Base-by-base conservation (phyloP, 2,329 filamentous ascomycete genomes). In the Claviceps citrina region DNA sequence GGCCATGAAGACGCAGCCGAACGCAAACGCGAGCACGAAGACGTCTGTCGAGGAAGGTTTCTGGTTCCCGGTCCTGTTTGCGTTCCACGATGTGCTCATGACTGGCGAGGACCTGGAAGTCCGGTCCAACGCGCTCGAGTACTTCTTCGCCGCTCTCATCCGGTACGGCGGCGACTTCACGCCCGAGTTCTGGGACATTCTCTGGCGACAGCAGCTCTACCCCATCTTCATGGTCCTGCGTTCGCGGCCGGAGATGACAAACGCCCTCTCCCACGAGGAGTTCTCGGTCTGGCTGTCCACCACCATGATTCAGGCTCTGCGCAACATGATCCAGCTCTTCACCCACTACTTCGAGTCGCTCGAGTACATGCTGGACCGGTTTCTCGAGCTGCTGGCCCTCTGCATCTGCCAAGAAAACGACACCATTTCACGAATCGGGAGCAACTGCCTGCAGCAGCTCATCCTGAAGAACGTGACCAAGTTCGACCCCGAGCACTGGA, bases 401-500 rank as follows among this genome's bases (percentile, higher is more conserved):
- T 99, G 91, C 56, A 98, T 99, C 46, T 96, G 89, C 57, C 91
- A 99, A 59, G 91, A 99, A 57, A 98, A 98, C 52, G 91, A 99
- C 54, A 99, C 93, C 0, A 89, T 98, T 48, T 93, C 91, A 3
- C 76, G 93, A 19, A 99, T 99, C 51, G 91, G 91, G 39, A 96
- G 89, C 65, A 98, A 98, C 56, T 98, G 93, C 56, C 64, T 99
- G 39, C 91, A 99, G 57, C 89, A 96, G 56, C 66, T 99, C 33
- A 95, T 99, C 43, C 61, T 98, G 32, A 89, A 96, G 56, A 98
- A 98, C 50, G 91, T 99, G 8, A 78, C 76, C 45, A 96, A 96
- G 57, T 95, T 98, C 60, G 76, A 72, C 18, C 68, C 77, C 1
- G 75, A 81, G 40, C 89, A 99, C 58, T 99, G 91, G 91, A 72